Percentiles rank a stretch among this genome's conserved stretches.
phyloP scores from a whole-genome alignment of 139 green algal species.

The Chlamydomonas incerta region DNA sequence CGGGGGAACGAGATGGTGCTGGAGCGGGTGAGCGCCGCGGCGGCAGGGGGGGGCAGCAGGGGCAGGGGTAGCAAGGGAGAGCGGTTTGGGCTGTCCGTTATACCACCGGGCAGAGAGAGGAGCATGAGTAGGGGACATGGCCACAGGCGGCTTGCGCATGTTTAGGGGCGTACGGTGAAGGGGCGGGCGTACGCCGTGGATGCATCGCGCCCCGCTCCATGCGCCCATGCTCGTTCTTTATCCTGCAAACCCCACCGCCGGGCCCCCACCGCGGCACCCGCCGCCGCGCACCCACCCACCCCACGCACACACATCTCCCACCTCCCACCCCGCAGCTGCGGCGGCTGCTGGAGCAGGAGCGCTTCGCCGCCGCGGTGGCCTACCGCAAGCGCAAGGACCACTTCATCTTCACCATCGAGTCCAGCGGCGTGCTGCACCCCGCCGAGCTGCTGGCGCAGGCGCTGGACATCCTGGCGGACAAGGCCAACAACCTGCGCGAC shows the following conservation, averaged over 20 bases:
- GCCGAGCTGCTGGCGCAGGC: slow-evolving; percentile 81
- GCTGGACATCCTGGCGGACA: slow-evolving; percentile 78
- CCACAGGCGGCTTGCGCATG: neutral
- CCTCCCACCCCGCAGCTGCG: slow-evolving; percentile 52
- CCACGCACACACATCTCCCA: no score
- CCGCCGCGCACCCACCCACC: no score
- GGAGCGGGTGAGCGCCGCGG: slow-evolving; percentile 47
- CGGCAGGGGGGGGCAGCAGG: neutral
- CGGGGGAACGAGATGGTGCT: slow-evolving; percentile 48
- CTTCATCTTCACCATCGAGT: slow-evolving; percentile 99
- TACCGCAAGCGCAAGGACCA: slow-evolving; percentile 93
- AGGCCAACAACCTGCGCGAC: slow-evolving; percentile 79
- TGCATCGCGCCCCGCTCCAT: no score
- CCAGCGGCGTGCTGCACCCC: slow-evolving; percentile 80
- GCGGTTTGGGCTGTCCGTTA: no score
- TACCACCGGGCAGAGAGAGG: no score
- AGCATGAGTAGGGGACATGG: neutral
- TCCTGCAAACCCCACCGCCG: no score
- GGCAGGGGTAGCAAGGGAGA: neutral
- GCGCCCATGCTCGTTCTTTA: no score
- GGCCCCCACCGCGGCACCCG: no score
- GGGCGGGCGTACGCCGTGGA: no score
- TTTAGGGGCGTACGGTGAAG: neutral
- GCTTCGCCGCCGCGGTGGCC: slow-evolving; percentile 70
- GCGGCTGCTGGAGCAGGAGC: slow-evolving; percentile 66